Conservation (phyloP, 352 stramenopile species). For the Globisporangium emineosum region DNA sequence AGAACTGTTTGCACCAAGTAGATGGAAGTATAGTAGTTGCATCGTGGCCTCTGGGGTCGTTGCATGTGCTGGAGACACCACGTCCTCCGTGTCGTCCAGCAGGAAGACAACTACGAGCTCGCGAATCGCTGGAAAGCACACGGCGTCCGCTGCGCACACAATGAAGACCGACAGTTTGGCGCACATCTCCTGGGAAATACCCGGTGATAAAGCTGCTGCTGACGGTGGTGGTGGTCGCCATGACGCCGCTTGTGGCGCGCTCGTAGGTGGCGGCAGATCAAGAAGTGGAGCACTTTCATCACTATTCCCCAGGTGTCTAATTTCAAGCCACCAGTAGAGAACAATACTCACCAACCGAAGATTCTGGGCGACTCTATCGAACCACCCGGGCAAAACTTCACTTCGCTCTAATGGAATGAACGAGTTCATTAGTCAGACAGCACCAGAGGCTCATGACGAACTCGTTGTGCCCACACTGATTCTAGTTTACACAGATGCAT, state of each 20-base stretch:
- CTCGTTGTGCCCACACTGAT: background rate
- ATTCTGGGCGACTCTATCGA: background rate
- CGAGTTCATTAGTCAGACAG: background rate
- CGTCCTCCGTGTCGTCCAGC: background rate
- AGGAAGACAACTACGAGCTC: background rate
- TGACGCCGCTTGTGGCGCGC: background rate
- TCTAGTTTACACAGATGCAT: background rate
- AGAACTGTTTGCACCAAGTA: background rate
- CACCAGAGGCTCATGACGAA: background rate
- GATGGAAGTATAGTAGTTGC: slow-evolving; percentile 3
- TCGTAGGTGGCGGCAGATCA: background rate
- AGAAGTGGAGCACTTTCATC: background rate
- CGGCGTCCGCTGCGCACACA: background rate
- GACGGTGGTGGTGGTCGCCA: background rate
- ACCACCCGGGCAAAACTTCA: background rate
- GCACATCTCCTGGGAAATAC: background rate
- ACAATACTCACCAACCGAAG: background rate
- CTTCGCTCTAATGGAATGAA: background rate
- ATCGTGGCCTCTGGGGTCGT: background rate
- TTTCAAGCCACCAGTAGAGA: background rate
- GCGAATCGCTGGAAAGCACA: background rate
- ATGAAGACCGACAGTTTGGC: background rate
- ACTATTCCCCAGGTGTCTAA: background rate
- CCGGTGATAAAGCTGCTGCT: background rate
- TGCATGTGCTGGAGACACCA: background rate